Conservation (phyloP, 1,139 yeast genomes). For the Nematodospora anomalae region DNA sequence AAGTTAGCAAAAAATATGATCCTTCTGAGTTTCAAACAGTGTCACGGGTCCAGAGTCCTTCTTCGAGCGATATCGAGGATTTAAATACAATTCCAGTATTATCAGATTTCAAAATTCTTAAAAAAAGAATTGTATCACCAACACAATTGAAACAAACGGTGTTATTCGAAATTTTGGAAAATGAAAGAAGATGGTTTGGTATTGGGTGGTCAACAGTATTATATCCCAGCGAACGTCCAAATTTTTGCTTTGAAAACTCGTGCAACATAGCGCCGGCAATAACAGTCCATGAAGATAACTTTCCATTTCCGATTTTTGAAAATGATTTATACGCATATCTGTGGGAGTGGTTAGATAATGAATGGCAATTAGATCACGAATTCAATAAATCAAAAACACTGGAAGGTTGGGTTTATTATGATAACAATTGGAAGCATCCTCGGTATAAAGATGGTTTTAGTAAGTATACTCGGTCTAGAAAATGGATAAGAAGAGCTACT, state of each 20-base stretch:
- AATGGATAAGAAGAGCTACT: conserved; percentile 50
- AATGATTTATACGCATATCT: conserved; percentile 40
- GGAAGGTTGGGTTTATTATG: conserved; percentile 57
- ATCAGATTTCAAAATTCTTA: conserved; percentile 42
- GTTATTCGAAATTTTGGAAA: conserved; percentile 52
- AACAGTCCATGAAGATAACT: conserved; percentile 26
- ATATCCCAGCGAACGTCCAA: conserved; percentile 52
- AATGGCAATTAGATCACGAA: conserved; percentile 48
- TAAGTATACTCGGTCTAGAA: conserved; percentile 51
- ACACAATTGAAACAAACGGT: conserved; percentile 48
- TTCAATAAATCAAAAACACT: conserved; percentile 34
- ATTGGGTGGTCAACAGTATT: conserved; percentile 57
- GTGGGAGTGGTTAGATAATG: conserved; percentile 58
- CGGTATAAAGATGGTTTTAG: conserved; percentile 46
- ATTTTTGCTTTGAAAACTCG: conserved; percentile 48
- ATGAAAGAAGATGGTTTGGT: conserved; percentile 64
- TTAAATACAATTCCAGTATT: conserved; percentile 22
- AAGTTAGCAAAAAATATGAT: conserved; percentile 20
- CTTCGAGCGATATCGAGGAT: conserved; percentile 27
- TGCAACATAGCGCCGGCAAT: conserved; percentile 32
- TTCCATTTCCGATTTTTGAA: conserved; percentile 50
- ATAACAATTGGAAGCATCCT: conserved; percentile 50
- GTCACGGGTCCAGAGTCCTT: conserved; percentile 26
- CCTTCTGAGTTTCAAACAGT: conserved; percentile 19
- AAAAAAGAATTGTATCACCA: conserved; percentile 41